Evolutionary conservation across 2,329 filamentous ascomycete species (phyloP), one percentile per base, ranked within the genome.

Genomic region (Diaporthe capsici): DNA sequence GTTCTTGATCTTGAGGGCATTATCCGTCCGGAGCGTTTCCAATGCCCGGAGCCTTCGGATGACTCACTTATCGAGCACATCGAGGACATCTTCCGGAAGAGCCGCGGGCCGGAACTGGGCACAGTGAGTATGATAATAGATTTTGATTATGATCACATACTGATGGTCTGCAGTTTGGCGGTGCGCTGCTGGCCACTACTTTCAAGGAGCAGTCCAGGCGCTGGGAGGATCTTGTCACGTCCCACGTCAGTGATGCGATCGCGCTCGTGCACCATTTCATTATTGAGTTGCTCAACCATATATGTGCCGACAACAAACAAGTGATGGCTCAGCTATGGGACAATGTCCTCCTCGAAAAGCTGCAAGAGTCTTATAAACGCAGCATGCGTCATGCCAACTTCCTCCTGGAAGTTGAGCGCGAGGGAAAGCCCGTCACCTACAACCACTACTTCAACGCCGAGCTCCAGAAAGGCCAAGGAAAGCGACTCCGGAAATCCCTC

Each of bases 141-240:
- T 37, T 10, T 37, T 37, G 37, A 37, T 37, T 10, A 37, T 37
- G 37, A 37, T 37, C 7, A 37, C 7, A 37, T 37, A 37, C 37
- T 37, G 2, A 37, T 37, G 8, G 7, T 37, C 37, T 37, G 81
- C 34, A 84, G 85, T 87, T 87, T 51, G 80, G 82, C 15, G 81
- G 82, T 0, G 77, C 82, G 0, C 76, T 91, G 20, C 79, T 92
- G 0, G 81, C 85, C 0, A 83, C 80, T 0, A 82, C 85, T 0
- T 91, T 93, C 81, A 86, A 86, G 39, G 85, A 87, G 47, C 90
- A 93, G 74, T 87, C 90, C 0, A 76, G 79, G 17, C 90, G 89
- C 22, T 93, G 91, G 91, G 78, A 83, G 0, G 63, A 75, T 0
- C 79, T 93, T 1, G 85, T 88, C 0, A 75, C 85, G 0, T 84